phyloP scores from a whole-genome alignment of 2,329 filamentous ascomycete genomes.

The Tolypocladium tundrense region DNA sequence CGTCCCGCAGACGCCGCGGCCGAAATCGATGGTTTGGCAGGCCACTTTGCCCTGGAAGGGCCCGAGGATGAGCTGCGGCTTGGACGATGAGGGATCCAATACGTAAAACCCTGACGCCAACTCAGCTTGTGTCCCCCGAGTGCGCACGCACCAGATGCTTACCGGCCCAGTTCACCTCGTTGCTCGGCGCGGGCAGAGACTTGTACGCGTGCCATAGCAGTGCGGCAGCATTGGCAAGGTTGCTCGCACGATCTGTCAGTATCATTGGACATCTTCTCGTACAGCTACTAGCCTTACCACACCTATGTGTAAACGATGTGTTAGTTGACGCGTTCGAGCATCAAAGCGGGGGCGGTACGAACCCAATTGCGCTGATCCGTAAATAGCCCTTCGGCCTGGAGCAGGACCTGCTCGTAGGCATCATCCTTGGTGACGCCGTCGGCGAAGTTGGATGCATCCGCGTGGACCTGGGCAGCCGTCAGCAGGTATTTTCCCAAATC shows the following conservation, averaged over 20 bases:
- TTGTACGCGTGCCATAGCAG: slow-evolving; percentile 73
- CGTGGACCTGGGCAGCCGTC: slow-evolving; percentile 49
- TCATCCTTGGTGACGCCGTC: slow-evolving; percentile 57
- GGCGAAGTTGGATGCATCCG: slow-evolving; percentile 66
- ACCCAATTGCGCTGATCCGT: slow-evolving; percentile 74
- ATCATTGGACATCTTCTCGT: background rate
- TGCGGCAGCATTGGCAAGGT: slow-evolving; percentile 65
- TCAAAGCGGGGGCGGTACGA: slow-evolving; percentile 13
- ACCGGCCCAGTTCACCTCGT: slow-evolving; percentile 69
- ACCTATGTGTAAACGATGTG: slow-evolving; percentile 2
- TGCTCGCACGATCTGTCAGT: slow-evolving; percentile 34
- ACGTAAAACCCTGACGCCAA: slow-evolving; percentile 58
- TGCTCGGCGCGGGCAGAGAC: slow-evolving; percentile 56
- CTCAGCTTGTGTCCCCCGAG: background rate
- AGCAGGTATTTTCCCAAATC: background rate
- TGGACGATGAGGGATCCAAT: slow-evolving; percentile 37
- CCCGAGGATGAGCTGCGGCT: slow-evolving; percentile 57
- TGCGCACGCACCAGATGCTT: slow-evolving; percentile 8
- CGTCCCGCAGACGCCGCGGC: slow-evolving; percentile 64
- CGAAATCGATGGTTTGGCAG: slow-evolving; percentile 67
- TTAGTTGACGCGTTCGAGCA: background rate
- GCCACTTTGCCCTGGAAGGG: slow-evolving; percentile 75
- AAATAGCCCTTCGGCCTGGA: slow-evolving; percentile 60
- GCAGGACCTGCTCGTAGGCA: slow-evolving; percentile 63
- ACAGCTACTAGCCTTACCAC: slow-evolving; percentile 9